These are phyloP conservation scores for Goffeauzyma gilvescens DNA, from an alignment of 768 basidiomycete species.

Conservation along the genomic window DNA sequence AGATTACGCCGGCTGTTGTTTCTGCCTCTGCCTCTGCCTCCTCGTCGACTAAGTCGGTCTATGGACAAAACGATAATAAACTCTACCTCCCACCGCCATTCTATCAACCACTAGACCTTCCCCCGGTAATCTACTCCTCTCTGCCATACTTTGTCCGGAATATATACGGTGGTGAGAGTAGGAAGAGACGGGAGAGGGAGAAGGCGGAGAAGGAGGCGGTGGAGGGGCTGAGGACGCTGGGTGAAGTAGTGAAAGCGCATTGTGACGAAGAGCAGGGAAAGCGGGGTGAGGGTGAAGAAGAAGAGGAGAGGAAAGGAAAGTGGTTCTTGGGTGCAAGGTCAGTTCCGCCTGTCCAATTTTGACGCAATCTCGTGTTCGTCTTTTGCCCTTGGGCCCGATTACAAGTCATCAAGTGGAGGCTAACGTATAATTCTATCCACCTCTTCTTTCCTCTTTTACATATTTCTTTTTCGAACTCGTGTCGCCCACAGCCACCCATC, in stretches of 20 bases:
- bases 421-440: no score
- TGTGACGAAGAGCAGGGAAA: neutral
- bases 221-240: slow-evolving; percentile 7
- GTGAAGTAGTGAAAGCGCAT: slow-evolving; percentile 1
- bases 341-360: neutral
- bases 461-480: neutral
- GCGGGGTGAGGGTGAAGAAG: slow-evolving; percentile 8
- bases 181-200: neutral
- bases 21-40: no score
- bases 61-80: no score
- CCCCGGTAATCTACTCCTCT: neutral
- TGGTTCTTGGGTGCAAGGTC: slow-evolving; percentile 10
- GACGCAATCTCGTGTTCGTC: neutral
- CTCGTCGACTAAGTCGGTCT: no score
- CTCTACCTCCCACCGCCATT: no score
- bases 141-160: slow-evolving; percentile 2
- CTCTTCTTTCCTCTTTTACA: neutral
- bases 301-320: neutral
- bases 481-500: slow-evolving; percentile 4
- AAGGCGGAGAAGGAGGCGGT: slow-evolving; percentile 4
- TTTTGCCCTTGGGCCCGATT: no score
- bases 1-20: slow-evolving; percentile 10
- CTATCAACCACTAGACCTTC: neutral
- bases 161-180: neutral
- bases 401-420: no score